Percentiles rank a stretch among this genome's conserved stretches.
Conservation (phyloP, 257 asterid genomes). For the Jasminum sambac region DNA sequence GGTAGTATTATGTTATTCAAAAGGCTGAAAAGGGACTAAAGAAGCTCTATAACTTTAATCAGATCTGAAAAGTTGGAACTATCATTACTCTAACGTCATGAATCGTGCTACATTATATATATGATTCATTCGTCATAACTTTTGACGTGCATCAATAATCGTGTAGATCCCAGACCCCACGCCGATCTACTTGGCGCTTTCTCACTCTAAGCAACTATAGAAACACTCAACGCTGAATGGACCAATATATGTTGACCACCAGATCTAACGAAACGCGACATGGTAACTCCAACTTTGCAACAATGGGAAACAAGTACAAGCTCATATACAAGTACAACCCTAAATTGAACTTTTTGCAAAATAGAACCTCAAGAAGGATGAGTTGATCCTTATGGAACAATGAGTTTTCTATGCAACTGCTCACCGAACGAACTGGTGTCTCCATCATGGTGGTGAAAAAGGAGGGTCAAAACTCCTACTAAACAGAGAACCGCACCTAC, state of each 20-base stretch:
- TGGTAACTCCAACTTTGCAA: background rate
- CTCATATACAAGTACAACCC: background rate
- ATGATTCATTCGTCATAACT: background rate
- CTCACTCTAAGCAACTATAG: too few relatives aligned
- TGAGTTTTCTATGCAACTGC: constrained; percentile 65
- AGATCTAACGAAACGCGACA: constrained; percentile 2
- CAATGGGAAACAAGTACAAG: background rate
- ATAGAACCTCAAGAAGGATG: constrained; percentile 10
- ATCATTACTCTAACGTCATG: background rate
- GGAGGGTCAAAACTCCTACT: constrained; percentile 85
- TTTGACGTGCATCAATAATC: background rate
- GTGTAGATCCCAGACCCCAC: background rate
- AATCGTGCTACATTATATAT: background rate
- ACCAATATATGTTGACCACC: constrained; percentile 9
- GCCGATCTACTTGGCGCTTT: background rate
- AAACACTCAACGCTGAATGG: too few relatives aligned
- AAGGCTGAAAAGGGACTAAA: background rate
- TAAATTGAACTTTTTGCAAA: constrained; percentile 20
- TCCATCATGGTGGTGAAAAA: constrained; percentile 75
- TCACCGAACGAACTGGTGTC: constrained; percentile 37
- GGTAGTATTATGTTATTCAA: background rate
- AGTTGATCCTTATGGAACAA: constrained; percentile 32
- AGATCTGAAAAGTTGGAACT: constrained; percentile 4
- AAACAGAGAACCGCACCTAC: constrained; percentile 90
- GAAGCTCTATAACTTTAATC: background rate